Conservation (phyloP, 2,329 filamentous ascomycete genomes). For the Rhexocercosporidium sp. region DNA sequence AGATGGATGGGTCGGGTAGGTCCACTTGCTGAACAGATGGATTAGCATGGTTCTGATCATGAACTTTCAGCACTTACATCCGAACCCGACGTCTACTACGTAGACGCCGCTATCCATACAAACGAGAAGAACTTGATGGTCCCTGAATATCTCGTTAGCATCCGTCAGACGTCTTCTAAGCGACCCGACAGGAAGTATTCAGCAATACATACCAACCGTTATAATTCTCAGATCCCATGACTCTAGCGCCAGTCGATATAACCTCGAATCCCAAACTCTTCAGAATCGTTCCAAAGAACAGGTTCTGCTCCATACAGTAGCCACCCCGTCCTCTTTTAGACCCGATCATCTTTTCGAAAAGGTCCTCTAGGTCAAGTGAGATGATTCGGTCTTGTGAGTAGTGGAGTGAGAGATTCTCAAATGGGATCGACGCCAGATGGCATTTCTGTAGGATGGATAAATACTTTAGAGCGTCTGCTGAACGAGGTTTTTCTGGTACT, state of each 20-base stretch:
- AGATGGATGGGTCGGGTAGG: constrained; percentile 62
- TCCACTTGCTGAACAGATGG: constrained; percentile 30
- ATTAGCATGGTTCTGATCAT: neutral
- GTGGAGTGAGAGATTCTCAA: constrained; percentile 61
- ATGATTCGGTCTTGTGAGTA: constrained; percentile 43
- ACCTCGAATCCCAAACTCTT: constrained; percentile 55
- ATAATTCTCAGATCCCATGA: constrained; percentile 44
- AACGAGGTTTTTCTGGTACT: constrained; percentile 67
- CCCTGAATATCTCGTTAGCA: constrained; percentile 38
- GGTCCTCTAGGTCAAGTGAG: constrained; percentile 41
- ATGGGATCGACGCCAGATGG: constrained; percentile 58
- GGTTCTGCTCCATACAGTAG: constrained; percentile 63
- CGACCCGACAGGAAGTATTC: neutral
- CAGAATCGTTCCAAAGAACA: constrained; percentile 58
- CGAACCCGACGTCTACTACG: constrained; percentile 59
- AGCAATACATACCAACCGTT: constrained; percentile 49
- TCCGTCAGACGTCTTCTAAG: neutral
- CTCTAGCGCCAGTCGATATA: constrained; percentile 60
- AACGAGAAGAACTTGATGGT: constrained; percentile 66
- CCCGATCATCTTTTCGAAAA: constrained; percentile 56
- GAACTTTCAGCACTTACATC: neutral
- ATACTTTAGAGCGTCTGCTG: constrained; percentile 66
- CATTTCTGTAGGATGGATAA: constrained; percentile 59
- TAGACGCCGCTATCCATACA: constrained; percentile 54
- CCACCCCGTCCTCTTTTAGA: constrained; percentile 53